phyloP scores from a whole-genome alignment of 2,329 filamentous ascomycete genomes.

The Paecilomyces niveus region DNA sequence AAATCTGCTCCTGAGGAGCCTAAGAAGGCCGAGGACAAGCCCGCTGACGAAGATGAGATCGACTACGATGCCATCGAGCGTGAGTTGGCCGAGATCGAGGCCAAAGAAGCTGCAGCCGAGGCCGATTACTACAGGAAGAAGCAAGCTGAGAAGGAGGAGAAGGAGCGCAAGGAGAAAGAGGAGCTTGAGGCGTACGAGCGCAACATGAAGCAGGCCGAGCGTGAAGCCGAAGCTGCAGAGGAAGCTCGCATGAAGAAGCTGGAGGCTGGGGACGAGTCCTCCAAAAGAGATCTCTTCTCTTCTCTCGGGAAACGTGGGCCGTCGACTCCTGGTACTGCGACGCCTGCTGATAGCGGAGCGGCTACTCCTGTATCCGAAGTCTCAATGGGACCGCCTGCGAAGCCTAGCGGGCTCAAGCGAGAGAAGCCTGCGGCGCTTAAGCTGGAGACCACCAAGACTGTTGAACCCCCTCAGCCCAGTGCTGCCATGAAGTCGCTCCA shows the following conservation, averaged over 20 bases:
- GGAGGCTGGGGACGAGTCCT: slow-evolving; percentile 25
- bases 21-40: slow-evolving; percentile 18
- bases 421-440: slow-evolving; percentile 83
- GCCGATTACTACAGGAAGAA: slow-evolving; percentile 61
- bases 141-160: slow-evolving; percentile 61
- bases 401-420: slow-evolving; percentile 53
- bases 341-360: slow-evolving; percentile 37
- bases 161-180: slow-evolving; percentile 39
- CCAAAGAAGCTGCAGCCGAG: slow-evolving; percentile 38
- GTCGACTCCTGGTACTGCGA: slow-evolving; percentile 21
- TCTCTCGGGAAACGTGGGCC: slow-evolving; percentile 36
- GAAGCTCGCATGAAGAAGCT: slow-evolving; percentile 37
- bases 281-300: slow-evolving; percentile 35
- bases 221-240: slow-evolving; percentile 42
- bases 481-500: slow-evolving; percentile 89
- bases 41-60: slow-evolving; percentile 33
- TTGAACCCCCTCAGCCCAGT: slow-evolving; percentile 88
- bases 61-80: slow-evolving; percentile 42
- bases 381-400: slow-evolving; percentile 44
- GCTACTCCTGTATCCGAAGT: slow-evolving; percentile 40
- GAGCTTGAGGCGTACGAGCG: slow-evolving; percentile 37
- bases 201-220: slow-evolving; percentile 43
- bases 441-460: slow-evolving; percentile 74
- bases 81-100: slow-evolving; percentile 41
- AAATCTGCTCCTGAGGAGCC: slow-evolving; percentile 23